A percentile compares a stretch with the other conserved stretches of the same genome.
These are phyloP conservation scores for Colletotrichum sp. DNA, from an alignment of 2,329 filamentous ascomycete genomes.

Conservation along the genomic window DNA sequence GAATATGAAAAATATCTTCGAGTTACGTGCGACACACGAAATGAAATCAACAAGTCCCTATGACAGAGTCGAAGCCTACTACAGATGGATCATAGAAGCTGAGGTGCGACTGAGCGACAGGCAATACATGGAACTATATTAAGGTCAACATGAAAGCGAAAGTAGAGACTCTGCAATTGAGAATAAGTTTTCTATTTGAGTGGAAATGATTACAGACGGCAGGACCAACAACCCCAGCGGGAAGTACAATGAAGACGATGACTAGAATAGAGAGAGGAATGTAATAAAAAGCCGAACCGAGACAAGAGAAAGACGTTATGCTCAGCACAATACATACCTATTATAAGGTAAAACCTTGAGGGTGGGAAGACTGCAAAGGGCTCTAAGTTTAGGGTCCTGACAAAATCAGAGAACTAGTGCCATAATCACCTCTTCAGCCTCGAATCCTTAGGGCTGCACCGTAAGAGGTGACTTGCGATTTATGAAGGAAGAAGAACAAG, in stretches of 20 bases:
- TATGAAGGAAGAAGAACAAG: neutral
- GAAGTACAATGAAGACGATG: no score
- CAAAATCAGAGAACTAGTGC: neutral
- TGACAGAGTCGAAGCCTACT: neutral
- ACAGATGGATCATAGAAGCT: neutral
- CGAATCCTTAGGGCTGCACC: neutral
- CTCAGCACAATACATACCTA: no score
- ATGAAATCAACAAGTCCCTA: neutral
- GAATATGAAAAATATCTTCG: neutral
- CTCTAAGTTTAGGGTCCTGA: no score
- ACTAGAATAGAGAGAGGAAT: no score
- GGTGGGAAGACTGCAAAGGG: no score
- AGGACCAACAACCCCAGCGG: no score
- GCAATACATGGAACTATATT: neutral
- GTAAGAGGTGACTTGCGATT: no score
- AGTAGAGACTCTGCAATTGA: neutral
- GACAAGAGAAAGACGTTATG: no score
- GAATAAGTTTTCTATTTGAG: neutral
- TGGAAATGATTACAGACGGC: no score
- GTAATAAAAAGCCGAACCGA: no score
- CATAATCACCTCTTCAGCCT: neutral
- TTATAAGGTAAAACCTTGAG: no score
- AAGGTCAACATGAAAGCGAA: neutral
- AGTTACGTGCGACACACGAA: neutral
- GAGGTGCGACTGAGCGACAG: neutral